phyloP scores from a whole-genome alignment of 257 asterid genomes.

The Cinchona pubescens region DNA sequence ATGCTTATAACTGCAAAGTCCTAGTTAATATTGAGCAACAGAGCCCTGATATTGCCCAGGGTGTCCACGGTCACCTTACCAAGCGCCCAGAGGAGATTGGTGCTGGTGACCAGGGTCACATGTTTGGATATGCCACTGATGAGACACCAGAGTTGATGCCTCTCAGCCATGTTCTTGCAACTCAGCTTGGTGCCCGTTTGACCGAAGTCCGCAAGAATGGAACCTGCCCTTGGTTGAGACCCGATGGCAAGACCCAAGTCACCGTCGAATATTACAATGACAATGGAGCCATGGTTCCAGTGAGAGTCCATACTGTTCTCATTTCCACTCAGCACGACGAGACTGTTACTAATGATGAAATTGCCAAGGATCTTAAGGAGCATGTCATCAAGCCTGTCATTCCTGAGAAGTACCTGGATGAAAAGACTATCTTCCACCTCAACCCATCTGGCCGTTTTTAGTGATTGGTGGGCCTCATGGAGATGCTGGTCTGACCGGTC shows the following conservation, averaged over 20 bases:
- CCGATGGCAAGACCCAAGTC: slow-evolving; percentile 65
- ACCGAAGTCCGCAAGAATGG: slow-evolving; percentile 62
- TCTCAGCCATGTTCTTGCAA: slow-evolving; percentile 62
- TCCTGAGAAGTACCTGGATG: slow-evolving; percentile 62
- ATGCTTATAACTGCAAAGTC: slow-evolving; percentile 60
- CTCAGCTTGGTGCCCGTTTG: slow-evolving; percentile 53
- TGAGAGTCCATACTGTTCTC: slow-evolving; percentile 56
- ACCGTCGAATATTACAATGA: slow-evolving; percentile 61
- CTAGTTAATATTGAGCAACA: slow-evolving; percentile 58
- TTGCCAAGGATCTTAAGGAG: slow-evolving; percentile 55
- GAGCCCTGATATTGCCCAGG: slow-evolving; percentile 65
- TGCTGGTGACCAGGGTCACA: slow-evolving; percentile 64
- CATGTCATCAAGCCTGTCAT: slow-evolving; percentile 57
- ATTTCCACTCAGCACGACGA: slow-evolving; percentile 67
- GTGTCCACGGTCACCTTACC: slow-evolving; percentile 59
- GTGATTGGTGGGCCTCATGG: slow-evolving; percentile 68
- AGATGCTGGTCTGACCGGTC: slow-evolving; percentile 66
- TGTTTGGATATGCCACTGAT: slow-evolving; percentile 65
- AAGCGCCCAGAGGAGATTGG: slow-evolving; percentile 62
- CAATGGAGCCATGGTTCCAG: slow-evolving; percentile 59
- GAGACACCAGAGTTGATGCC: slow-evolving; percentile 68
- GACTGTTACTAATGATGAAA: slow-evolving; percentile 61
- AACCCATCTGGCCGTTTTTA: slow-evolving; percentile 59
- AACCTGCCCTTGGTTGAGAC: slow-evolving; percentile 63
- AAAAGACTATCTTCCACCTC: slow-evolving; percentile 60